Evolutionary conservation across 2,329 filamentous ascomycete species (phyloP).

Genomic region (Fusarium neocosmosporiellum): DNA sequence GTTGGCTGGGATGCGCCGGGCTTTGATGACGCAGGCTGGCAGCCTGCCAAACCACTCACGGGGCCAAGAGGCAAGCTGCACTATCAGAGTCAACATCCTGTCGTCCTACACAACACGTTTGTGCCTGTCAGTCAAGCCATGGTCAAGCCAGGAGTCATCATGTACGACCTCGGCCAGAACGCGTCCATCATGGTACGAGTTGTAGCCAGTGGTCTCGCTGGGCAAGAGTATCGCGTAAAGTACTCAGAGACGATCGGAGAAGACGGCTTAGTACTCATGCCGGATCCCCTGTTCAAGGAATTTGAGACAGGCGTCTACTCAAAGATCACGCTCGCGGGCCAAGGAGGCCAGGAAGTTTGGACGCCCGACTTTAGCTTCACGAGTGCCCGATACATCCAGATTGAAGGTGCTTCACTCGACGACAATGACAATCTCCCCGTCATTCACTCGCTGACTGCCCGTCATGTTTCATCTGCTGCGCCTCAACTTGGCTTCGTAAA

Average conservation of each 20-base stretch:
- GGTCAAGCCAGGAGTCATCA: constrained; percentile 30
- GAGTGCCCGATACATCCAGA: constrained; percentile 54
- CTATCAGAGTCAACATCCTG: constrained; percentile 54
- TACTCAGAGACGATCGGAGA: constrained; percentile 43
- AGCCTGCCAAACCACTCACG: constrained; percentile 32
- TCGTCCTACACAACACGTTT: constrained; percentile 51
- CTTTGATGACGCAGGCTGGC: constrained; percentile 44
- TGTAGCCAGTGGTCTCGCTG: constrained; percentile 29
- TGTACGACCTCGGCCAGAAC: constrained; percentile 41
- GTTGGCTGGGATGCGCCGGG: constrained; percentile 47
- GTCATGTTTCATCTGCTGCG: constrained; percentile 54
- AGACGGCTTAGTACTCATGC: constrained; percentile 50
- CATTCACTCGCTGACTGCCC: constrained; percentile 49
- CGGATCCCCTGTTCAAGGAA: constrained; percentile 52
- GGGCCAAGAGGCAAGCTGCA: constrained; percentile 52
- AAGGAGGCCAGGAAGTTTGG: constrained; percentile 48
- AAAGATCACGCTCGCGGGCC: constrained; percentile 49
- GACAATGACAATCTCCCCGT: constrained; percentile 44
- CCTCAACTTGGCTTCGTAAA: constrained; percentile 51
- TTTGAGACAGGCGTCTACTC: constrained; percentile 51
- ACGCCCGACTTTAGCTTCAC: constrained; percentile 56
- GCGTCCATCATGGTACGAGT: constrained; percentile 40
- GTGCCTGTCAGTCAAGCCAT: constrained; percentile 39
- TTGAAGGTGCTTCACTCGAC: constrained; percentile 50
- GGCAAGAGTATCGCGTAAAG: constrained; percentile 30